phyloP scores from a whole-genome alignment of 2,329 filamentous ascomycete genomes.

The Trichoderma pleuroti region DNA sequence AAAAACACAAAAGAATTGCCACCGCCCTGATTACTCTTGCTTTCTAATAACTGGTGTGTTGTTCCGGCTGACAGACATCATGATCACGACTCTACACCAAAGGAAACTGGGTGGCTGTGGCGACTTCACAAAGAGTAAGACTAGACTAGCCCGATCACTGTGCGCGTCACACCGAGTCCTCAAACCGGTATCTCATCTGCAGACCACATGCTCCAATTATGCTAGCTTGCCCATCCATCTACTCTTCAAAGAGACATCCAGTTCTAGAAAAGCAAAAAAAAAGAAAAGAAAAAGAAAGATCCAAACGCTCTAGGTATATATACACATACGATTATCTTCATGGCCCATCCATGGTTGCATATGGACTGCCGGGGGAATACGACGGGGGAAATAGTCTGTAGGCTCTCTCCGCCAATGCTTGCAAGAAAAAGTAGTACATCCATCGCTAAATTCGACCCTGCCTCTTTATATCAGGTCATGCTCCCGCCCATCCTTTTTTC shows the following conservation, averaged over 20 bases:
- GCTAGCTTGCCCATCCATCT: neutral
- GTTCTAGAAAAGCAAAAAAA: neutral
- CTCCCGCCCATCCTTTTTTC: slow-evolving; percentile 2
- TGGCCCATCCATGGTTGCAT: neutral
- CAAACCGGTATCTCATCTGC: neutral
- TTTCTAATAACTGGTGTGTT: neutral
- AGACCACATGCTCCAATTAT: neutral
- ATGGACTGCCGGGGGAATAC: neutral
- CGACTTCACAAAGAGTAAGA: neutral
- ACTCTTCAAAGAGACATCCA: neutral
- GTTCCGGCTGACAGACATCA: neutral
- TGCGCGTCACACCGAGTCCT: neutral
- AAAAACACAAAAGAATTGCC: neutral
- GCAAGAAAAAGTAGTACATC: slow-evolving; percentile 6
- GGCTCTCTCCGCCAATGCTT: neutral
- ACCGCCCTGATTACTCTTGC: neutral
- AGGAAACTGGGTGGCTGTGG: neutral
- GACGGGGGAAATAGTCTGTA: neutral
- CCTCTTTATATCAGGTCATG: slow-evolving; percentile 6
- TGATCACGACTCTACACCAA: neutral
- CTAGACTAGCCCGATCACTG: neutral
- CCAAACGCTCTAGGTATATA: neutral
- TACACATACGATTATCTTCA: neutral
- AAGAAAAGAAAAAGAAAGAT: neutral
- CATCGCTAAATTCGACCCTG: slow-evolving; percentile 12